Base-by-base conservation (phyloP, 441 rosid species). In the Eutrema salsugineum region DNA sequence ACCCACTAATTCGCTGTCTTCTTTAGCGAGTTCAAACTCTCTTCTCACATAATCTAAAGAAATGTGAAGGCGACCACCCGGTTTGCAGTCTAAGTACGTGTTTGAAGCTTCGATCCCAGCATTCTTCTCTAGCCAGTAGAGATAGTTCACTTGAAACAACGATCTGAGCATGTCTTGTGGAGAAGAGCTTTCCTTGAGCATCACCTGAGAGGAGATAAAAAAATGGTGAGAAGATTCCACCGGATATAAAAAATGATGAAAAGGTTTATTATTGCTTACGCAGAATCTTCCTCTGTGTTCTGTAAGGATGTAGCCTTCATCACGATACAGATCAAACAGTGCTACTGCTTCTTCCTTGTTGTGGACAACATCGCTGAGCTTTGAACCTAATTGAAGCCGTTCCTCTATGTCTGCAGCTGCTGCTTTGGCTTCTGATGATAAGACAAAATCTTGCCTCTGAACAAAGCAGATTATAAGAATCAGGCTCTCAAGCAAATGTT, bases 91-190 rank as follows among this genome's bases (percentile, higher is more conserved):
- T 66, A 70, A 64, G 73, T 79, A 78, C 30, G 82, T 77, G 70
- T 77, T 74, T 64, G 80, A 76, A 67, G 94, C 81, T 80, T 79
- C 79, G 30, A 94, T 83, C 67, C 99, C 99, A 3, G 99, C 98
- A 57, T 92, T 89, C 75, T 81, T 87, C 82, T 92, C 99, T 76
- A 94, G 70, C 99, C 99, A 94, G 82, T 87, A 90, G 67, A 94
- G 86, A 42, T 91, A 92, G 70, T 83, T 91, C 38, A 87, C 98
- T 75, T 94, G 98, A 82, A 94, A 92, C 77, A 90, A 46, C 22
- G 98, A 91, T 84, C 89, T 92, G 39, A 94, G 96, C 99, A 92
- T 89, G 85, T 88, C 98, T 81, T 87, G 91, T 36, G 85, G 91
- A 8, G 85, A 83, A 49, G 85, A 68, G 68, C 81, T 87, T 81